Conservation (phyloP, 768 basidiomycete species). For the Hirschioporus abietinus region DNA sequence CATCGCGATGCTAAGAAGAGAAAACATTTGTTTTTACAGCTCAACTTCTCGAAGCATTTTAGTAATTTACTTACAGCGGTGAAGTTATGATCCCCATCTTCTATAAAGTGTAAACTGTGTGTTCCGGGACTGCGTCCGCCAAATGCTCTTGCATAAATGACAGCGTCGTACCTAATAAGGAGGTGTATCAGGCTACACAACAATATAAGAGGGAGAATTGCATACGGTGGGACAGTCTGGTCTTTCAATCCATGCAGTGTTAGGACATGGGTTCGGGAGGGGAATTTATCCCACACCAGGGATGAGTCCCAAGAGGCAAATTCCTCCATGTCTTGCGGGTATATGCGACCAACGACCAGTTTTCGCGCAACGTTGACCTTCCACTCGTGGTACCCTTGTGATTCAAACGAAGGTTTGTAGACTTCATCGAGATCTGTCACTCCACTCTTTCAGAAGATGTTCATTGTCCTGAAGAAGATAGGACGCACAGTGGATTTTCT, state of each 20-base stretch:
- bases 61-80: constrained; percentile 38
- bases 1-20: constrained; percentile 46
- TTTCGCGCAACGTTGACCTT: constrained; percentile 63
- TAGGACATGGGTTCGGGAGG: constrained; percentile 56
- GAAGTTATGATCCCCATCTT: constrained; percentile 78
- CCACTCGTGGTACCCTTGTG: constrained; percentile 59
- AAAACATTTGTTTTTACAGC: constrained; percentile 8
- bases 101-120: constrained; percentile 63
- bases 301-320: constrained; percentile 66
- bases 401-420: constrained; percentile 47
- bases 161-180: constrained; percentile 55
- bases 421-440: constrained; percentile 18
- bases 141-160: constrained; percentile 62
- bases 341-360: constrained; percentile 43
- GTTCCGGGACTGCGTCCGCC: constrained; percentile 57
- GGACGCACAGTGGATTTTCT: constrained; percentile 5
- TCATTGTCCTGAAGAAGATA: constrained; percentile 9
- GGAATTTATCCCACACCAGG: constrained; percentile 65
- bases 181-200: not conserved
- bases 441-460: constrained; percentile 23
- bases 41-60: not conserved
- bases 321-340: constrained; percentile 51
- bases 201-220: constrained; percentile 11
- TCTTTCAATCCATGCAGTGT: constrained; percentile 76
- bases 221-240: constrained; percentile 63